Percentiles rank a stretch among this genome's conserved stretches.
Conservation (phyloP, 176 grass and related monocot genomes). For the Tuctoria greenei region DNA sequence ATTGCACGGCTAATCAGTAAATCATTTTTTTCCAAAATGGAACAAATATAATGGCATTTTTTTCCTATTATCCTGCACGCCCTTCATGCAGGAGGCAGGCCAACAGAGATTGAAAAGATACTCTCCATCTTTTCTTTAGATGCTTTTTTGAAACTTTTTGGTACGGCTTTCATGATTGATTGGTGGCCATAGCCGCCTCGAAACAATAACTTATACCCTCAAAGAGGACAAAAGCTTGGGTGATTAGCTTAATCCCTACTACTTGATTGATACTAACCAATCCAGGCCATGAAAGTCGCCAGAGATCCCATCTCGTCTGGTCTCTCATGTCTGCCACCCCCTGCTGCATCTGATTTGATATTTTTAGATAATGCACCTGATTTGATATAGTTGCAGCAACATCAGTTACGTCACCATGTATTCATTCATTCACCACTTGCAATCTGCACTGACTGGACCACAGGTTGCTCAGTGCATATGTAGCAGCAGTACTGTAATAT, state of each 20-base stretch:
- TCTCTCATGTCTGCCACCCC: constrained; percentile 10
- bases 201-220: constrained; percentile 38
- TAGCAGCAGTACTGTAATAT: background rate
- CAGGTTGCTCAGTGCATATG: constrained; percentile 1
- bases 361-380: no score
- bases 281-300: constrained; percentile 20
- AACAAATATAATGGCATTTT: background rate
- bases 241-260: constrained; percentile 34
- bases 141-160: constrained; percentile 30
- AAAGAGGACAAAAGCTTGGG: constrained; percentile 41
- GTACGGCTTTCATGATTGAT: constrained; percentile 41
- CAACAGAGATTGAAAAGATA: constrained; percentile 37
- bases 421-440: constrained; percentile 18
- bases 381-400: constrained; percentile 25
- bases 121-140: constrained; percentile 23
- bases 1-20: background rate
- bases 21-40: background rate
- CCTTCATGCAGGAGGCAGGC: background rate
- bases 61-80: background rate
- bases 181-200: constrained; percentile 43
- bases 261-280: constrained; percentile 33
- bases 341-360: constrained; percentile 1
- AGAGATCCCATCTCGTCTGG: constrained; percentile 64
- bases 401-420: background rate
- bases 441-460: constrained; percentile 6